These are phyloP conservation scores for Diplodia intermedia DNA, from an alignment of 2,329 filamentous ascomycete genomes.

Conservation along the genomic window DNA sequence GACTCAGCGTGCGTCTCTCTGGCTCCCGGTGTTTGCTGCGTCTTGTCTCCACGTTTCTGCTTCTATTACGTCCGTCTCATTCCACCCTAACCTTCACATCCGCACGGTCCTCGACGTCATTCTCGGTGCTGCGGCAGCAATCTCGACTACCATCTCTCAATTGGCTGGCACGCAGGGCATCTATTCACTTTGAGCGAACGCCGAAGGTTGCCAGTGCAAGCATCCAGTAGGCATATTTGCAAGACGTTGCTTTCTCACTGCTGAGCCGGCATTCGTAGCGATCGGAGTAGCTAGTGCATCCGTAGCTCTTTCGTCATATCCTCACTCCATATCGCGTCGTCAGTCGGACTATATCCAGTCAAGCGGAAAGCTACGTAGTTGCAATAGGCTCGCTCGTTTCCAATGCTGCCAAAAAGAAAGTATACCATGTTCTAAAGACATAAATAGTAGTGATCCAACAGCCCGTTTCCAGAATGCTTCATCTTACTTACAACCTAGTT, in stretches of 20 bases:
- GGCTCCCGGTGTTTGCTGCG: background rate
- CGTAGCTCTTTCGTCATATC: background rate
- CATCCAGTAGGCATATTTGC: too few relatives aligned
- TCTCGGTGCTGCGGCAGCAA: background rate
- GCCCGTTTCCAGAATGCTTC: background rate
- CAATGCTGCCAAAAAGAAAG: background rate
- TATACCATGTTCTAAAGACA: background rate
- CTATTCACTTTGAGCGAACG: background rate
- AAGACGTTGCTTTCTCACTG: too few relatives aligned
- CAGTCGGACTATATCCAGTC: background rate
- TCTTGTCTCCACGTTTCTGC: background rate
- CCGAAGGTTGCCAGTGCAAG: too few relatives aligned
- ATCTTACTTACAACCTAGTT: background rate
- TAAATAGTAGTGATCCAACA: background rate
- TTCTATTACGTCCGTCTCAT: background rate
- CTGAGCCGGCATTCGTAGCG: too few relatives aligned
- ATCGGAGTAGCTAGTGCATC: background rate
- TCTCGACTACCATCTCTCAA: too few relatives aligned
- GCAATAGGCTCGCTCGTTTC: background rate
- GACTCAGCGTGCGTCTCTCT: background rate
- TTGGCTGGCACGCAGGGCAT: too few relatives aligned
- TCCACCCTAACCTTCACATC: background rate
- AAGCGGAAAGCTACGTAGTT: background rate
- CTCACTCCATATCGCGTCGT: background rate
- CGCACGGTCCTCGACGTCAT: background rate